Base-by-base conservation (phyloP, 345 rosid species). In the Rhodamnia argentea region DNA sequence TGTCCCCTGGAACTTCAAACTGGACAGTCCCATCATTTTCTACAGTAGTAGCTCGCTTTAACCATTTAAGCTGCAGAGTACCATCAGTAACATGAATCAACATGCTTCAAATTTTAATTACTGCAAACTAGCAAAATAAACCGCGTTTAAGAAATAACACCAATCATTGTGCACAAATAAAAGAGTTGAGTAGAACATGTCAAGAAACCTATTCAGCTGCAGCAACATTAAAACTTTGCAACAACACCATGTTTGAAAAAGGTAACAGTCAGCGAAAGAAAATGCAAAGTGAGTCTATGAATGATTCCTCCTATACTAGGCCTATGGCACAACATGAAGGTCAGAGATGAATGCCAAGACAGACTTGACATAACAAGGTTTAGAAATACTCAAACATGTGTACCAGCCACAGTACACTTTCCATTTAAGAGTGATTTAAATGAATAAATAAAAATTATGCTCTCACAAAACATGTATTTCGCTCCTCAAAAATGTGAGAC, bases 11-110 rank as follows among this genome's bases (percentile, higher is more conserved):
- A 82, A 93, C 94, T 81, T 92, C 92, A 86, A 93, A 82, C 85
- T 87, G 92, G 54, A 93, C 92, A 52, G 94, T 91, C 82, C 95
- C 95, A 86, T 92, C 91, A 64, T 89, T 83, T 86, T 92, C 89
- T 15, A 93, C 89, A 53, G 87, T 84, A 24, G 93, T 90, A 58
- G 91, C 83, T 51, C 87, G 89, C 57, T 54, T 91, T 64, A 93
- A 52, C 90, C 90, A 92, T 84, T 93, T 93, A 83, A 92, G 91
- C 95, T 93, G 92, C 86, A 89, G 53, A 64, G 52, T 5, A 37
- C 47, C 83, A 82, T 47, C 56, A 52, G 53, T 52, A 82, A 47
- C 14, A 53, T 52, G 44, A 83, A 29, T 83, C 84, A 59, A 83
- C n/a, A 55, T 5, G 47, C 78, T 37, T 70, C 47, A 70, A 37